A percentile compares a stretch with the other conserved stretches of the same genome.
Conservation (phyloP, 768 basidiomycete species). For the Psilocybe subaeruginosa region DNA sequence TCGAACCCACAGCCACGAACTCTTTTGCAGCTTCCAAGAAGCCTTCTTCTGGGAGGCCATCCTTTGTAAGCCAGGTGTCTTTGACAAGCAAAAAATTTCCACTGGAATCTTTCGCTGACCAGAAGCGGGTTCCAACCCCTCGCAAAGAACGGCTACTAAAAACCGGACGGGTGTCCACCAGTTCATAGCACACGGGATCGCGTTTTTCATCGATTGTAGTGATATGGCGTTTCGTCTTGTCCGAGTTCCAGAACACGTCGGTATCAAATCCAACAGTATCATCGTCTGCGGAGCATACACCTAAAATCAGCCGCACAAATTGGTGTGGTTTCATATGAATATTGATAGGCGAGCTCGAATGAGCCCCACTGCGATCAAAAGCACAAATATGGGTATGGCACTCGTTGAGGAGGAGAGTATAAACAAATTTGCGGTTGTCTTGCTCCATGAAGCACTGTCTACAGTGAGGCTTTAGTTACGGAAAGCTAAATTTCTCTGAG, state of each 20-base stretch:
- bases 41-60: constrained; percentile 4
- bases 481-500: not conserved
- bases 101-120: constrained; percentile 11
- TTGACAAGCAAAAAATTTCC: constrained; percentile 15
- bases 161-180: constrained; percentile 9
- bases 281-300: constrained; percentile 18
- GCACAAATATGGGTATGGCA: constrained; percentile 8
- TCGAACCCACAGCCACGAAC: constrained; percentile 17
- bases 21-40: constrained; percentile 11
- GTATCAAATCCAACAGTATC: constrained; percentile 22
- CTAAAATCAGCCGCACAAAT: constrained; percentile 24
- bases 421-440: constrained; percentile 22
- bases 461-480: not conserved
- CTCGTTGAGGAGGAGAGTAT: constrained; percentile 16
- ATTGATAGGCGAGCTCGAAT: constrained; percentile 11
- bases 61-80: constrained; percentile 7
- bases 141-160: constrained; percentile 18
- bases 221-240: constrained; percentile 10
- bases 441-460: constrained; percentile 25
- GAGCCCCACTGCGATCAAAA: constrained; percentile 23
- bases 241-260: constrained; percentile 17
- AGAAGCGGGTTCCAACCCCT: constrained; percentile 23
- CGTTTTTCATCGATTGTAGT: not conserved
- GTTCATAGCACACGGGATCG: not conserved
- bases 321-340: constrained; percentile 16